These are phyloP conservation scores for Heliamphora pulchella DNA, from an alignment of 179 eudicot species.

Conservation along the genomic window DNA sequence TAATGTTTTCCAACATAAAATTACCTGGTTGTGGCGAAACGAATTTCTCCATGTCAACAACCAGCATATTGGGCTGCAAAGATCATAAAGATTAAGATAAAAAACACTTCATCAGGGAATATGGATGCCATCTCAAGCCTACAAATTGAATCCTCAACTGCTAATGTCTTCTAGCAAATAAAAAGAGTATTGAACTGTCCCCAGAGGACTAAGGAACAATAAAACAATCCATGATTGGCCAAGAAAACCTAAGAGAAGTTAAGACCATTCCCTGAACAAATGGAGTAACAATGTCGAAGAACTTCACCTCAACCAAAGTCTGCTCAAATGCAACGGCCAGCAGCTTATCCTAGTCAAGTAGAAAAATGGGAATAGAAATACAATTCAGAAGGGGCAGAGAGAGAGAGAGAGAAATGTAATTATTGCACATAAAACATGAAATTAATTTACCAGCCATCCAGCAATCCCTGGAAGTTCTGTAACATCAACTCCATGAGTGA, in stretches of 20 bases:
- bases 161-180: neutral
- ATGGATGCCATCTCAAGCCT: neutral
- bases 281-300: constrained; percentile 9
- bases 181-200: neutral
- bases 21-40: constrained; percentile 73
- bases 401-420: neutral
- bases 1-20: neutral
- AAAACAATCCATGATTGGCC: neutral
- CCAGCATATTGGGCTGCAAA: constrained; percentile 97
- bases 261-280: neutral
- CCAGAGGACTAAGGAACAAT: neutral
- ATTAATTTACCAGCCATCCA: constrained; percentile 72
- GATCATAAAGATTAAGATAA: neutral
- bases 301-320: constrained; percentile 80
- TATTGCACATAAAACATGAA: neutral
- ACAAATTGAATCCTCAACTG: neutral
- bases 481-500: constrained; percentile 78
- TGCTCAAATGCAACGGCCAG: constrained; percentile 79
- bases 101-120: neutral
- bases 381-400: neutral
- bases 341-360: constrained; percentile 59
- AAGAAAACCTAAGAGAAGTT: neutral
- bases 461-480: constrained; percentile 89
- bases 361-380: neutral
- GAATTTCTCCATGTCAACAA: constrained; percentile 83